Evolutionary conservation across 257 asterid species (phyloP), one percentile per base, ranked within the genome.

Genomic region (Lycium ferocissimum): DNA sequence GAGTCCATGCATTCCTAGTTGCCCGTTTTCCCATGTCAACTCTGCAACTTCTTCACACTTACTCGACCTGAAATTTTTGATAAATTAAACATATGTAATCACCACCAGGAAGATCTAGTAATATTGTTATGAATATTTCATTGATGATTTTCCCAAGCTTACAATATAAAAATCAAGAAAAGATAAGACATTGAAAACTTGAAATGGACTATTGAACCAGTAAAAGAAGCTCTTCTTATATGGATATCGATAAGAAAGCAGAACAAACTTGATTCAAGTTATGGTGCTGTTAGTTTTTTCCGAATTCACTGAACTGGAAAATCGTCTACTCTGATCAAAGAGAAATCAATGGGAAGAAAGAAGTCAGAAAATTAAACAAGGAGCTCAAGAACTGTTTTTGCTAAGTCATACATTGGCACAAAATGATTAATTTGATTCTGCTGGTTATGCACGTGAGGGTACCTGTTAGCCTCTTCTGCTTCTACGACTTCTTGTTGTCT

Each of bases 1-100:
- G 2, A 89, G 76, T 3, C 87, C 92, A 15, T 91, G 93, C 89
- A 88, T 62, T 17, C 85, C 79, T 59, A 90, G 79, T 33, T 92
- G 91, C 17, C 96, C 94, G 33, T 92, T 93, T 88, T 90, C 92
- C 96, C 94, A 92, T 65, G 89, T 89, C 26, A 93, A 87, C 89
- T 92, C 97, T 35, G 85, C 85, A 37, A 89, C 90, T 84, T 51
- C 20, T 51, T 87, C 94, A 10, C 81, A 71, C 58, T 87, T 54
- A 49, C 79, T 87, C 11, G 92, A 79, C 94, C 95, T 93, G 90
- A 85, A 80, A 35, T 62, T 69, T 70, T 71, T 83, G 17, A 35
- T n/a, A 33, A 57, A 18, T 18, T 15, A 70, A 59, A 18, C 13
- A 67, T 67, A 67, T 18, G 2, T 14, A 69, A 38, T 69, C 45